Evolutionary conservation across 495 filamentous ascomycete genomes (phyloP), one percentile per base, ranked within the genome.

Genomic region (Parathielavia appendiculata): DNA sequence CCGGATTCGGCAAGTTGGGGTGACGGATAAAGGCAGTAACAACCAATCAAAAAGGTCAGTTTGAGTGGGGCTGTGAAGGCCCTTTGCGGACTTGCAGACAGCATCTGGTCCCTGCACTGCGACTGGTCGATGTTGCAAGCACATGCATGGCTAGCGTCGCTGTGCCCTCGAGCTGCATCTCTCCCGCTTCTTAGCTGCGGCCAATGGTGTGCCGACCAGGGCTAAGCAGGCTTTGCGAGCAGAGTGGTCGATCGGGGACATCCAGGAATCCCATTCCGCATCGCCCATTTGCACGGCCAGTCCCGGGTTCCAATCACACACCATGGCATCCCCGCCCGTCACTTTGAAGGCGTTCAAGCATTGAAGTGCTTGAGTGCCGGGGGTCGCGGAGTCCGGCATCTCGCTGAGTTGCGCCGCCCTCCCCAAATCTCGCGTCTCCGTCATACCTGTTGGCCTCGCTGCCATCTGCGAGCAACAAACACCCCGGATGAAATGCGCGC

Each of bases 81-180:
- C 44, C 44, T 47, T 53, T 57, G 61, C 51, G 53, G 53, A 43
- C 57, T 60, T 63, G 61, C 57, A 59, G 51, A 3, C 32, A 30
- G 38, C 39, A 40, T 32, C 26, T 20, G 22, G 32, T 48, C 34
- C 23, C 7, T 17, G 57, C 16, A 1, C 22, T 56, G 19, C 22
- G 23, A 63, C 14, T 59, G 61, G 61, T 35, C 61, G 47, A 56
- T 52, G 55, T 41, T 58, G 47, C 36, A 40, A 41, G 50, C 55
- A 54, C 55, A 16, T 44, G 55, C 60, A 62, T 58, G 55, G 56
- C 36, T 62, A 45, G 49, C 35, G 50, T 50, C 43, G 54, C 30
- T 55, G 38, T 53, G 59, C 59, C 54, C 34, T 23, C 41, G 22
- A 55, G 11, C 45, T 9, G 26, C 34, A 39, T 35, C 17, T 17